Evolutionary conservation across 2,329 filamentous ascomycete genomes (phyloP), one percentile per base, ranked within the genome.

Genomic region (Cladosporium sp.): DNA sequence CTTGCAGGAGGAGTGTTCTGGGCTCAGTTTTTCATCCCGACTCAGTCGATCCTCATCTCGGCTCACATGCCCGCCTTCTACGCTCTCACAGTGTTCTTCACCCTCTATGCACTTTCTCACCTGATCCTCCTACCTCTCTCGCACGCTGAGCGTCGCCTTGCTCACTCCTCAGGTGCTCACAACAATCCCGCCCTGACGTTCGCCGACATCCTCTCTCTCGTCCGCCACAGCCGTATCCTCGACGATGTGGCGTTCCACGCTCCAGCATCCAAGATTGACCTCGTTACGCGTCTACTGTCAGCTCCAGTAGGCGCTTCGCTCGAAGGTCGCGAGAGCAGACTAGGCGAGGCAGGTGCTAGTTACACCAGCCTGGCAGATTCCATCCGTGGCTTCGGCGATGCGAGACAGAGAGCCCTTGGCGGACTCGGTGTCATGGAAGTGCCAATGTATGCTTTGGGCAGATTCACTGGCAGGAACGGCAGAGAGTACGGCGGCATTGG

Each of bases 161-260:
- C 58, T 14, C 58, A 52, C 69, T 83, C 42, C 73, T 66, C 52
- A 55, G 83, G 5, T 75, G 90, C 59, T 75, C 88, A 88, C 0
- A 75, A 78, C 12, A 91, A 95, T 70, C 80, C 81, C 5, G 85
- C 89, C 40, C 83, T 81, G 61, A 90, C 83, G 49, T 79, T 95
- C 17, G 88, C 89, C 1, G 90, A 92, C 70, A 79, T 92, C 20
- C 82, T 95, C 65, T 88, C 85, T 68, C 92, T 93, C 70, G 79
- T 93, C 42, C 85, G 89, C 60, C 86, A 87, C 65, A 87, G 86
- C 43, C 87, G 88, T 22, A 77, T 95, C 17, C 77, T 90, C 1
- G 79, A 83, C 5, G 92, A 96, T 68, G 80, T 85, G 9, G 83
- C 88, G 0, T 93, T 97, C 70, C 81, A 85, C 52, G 82, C 86